Evolutionary conservation across 805 yeast genomes (phyloP).

Genomic region (Wickerhamiella alocasiicola): DNA sequence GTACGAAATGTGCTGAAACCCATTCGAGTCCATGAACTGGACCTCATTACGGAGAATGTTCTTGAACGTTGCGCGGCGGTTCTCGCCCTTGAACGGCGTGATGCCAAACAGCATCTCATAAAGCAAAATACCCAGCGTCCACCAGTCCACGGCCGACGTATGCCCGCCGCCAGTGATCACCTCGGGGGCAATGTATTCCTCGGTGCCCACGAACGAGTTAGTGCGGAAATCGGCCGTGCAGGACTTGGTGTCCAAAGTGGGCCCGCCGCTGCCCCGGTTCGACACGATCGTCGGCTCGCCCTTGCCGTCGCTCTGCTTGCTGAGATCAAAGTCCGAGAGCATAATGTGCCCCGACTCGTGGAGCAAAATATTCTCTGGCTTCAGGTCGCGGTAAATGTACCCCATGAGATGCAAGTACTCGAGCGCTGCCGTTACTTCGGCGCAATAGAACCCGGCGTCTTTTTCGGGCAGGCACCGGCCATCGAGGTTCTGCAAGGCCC

Average conservation of each 20-base stretch:
- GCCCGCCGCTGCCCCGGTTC: constrained; percentile 27
- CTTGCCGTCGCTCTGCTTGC: constrained; percentile 70
- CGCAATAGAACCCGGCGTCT: constrained; percentile 88
- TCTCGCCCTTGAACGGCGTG: constrained; percentile 91
- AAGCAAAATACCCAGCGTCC: constrained; percentile 90
- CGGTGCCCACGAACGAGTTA: constrained; percentile 97
- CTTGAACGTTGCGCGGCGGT: constrained; percentile 78
- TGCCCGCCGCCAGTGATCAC: constrained; percentile 96
- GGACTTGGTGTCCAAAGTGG: constrained; percentile 78
- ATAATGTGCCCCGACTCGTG: constrained; percentile 98
- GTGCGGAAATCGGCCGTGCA: constrained; percentile 95
- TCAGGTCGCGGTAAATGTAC: constrained; percentile 87
- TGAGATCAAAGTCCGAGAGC: constrained; percentile 91
- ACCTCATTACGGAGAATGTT: constrained; percentile 78
- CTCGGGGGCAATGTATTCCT: constrained; percentile 97
- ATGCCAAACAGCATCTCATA: constrained; percentile 94
- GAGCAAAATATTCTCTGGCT: constrained; percentile 87
- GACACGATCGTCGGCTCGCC: constrained; percentile 55
- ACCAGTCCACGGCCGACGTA: constrained; percentile 98
- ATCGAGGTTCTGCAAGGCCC: constrained; percentile 85
- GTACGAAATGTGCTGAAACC: constrained; percentile 47
- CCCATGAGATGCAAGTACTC: constrained; percentile 96
- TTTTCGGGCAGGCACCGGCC: constrained; percentile 74
- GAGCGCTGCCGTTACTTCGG: constrained; percentile 93
- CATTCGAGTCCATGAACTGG: constrained; percentile 50